These are phyloP conservation scores for Flaveria bidentis DNA, from an alignment of 129 eudicot species.

Conservation along the genomic window DNA sequence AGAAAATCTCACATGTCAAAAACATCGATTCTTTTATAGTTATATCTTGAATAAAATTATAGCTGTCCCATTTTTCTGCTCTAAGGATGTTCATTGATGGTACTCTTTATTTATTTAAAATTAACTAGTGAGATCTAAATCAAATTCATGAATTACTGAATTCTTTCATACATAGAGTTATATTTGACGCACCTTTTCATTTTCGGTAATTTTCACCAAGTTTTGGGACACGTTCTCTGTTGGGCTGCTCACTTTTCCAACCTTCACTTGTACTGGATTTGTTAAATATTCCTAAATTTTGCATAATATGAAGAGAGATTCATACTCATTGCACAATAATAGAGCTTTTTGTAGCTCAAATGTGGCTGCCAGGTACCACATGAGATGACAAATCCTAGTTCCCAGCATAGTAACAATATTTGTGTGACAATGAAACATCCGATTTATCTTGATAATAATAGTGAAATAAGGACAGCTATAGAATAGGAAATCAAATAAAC, in stretches of 20 bases:
- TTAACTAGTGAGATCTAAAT: background rate
- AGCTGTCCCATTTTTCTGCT: conserved; percentile 12
- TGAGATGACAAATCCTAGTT: background rate
- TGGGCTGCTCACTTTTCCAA: conserved; percentile 89
- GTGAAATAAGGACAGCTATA: background rate
- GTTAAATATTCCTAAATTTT: conserved; percentile 63
- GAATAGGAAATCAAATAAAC: conserved; percentile 34
- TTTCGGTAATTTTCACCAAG: conserved; percentile 77
- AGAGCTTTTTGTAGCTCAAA: background rate
- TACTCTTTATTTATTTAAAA: conserved; percentile 9
- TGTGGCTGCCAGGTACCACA: background rate
- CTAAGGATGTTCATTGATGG: background rate
- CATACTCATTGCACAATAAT: conserved; percentile 10
- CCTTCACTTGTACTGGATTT: conserved; percentile 78
- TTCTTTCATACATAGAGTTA: background rate
- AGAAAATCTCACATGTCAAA: background rate
- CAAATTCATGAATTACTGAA: background rate
- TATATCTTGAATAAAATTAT: background rate
- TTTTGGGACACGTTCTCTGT: conserved; percentile 74
- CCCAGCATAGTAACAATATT: conserved; percentile 11
- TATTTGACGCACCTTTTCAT: conserved; percentile 60
- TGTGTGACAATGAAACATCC: background rate
- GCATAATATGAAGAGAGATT: background rate
- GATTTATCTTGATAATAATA: conserved; percentile 6
- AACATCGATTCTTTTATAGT: background rate